A percentile compares a stretch with the other conserved stretches of the same genome.
Conservation (phyloP, 257 asterid species). For the Primulina eburnea region DNA sequence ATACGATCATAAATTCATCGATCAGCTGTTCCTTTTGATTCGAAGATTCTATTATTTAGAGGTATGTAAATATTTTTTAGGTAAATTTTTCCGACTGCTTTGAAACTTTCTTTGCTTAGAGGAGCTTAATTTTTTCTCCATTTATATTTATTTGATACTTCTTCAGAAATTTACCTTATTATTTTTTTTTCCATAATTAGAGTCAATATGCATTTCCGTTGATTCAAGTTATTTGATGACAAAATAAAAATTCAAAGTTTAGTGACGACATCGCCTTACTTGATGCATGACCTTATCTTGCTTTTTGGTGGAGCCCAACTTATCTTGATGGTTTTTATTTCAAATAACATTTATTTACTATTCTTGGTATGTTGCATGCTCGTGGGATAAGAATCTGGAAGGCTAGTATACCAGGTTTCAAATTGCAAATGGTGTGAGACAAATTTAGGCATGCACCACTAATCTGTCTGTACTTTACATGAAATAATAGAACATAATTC, state of each 20-base stretch:
- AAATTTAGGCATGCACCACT: neutral
- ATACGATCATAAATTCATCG: neutral
- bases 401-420: neutral
- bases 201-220: no score
- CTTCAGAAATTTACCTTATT: neutral
- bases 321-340: no score
- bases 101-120: neutral
- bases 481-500: neutral
- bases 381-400: neutral
- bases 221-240: no score
- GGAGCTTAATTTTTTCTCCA: neutral
- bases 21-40: neutral
- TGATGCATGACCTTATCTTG: neutral
- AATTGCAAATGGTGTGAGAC: neutral
- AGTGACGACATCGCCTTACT: neutral
- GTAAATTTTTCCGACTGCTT: neutral
- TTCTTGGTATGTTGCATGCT: neutral
- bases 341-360: no score
- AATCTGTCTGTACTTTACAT: neutral
- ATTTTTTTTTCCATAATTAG: no score
- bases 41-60: slow-evolving; percentile 16
- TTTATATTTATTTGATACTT: neutral
- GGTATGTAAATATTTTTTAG: slow-evolving; percentile 1
- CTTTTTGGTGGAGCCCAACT: slow-evolving; percentile 1
- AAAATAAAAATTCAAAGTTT: no score